phyloP scores from a whole-genome alignment of 345 rosid genomes.

The Camelina sativa region DNA sequence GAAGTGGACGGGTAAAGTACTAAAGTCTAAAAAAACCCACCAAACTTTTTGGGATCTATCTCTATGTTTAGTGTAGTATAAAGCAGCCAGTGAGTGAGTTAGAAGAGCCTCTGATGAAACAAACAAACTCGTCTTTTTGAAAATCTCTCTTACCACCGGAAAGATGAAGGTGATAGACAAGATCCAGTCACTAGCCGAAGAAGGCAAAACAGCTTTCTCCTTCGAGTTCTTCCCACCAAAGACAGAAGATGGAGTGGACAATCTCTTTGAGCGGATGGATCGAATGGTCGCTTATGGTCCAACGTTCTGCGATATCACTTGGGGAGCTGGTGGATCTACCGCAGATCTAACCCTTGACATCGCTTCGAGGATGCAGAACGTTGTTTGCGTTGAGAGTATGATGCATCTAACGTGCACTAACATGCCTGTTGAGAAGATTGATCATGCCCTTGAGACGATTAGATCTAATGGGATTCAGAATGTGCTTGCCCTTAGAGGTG shows the following conservation, averaged over 20 bases:
- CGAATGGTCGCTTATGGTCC: conserved; percentile 92
- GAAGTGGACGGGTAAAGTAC: background rate
- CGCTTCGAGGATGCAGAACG: conserved; percentile 94
- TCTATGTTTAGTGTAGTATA: conserved; percentile 18
- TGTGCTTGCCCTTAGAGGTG: conserved; percentile 97
- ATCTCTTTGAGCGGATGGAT: conserved; percentile 95
- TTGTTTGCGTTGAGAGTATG: conserved; percentile 95
- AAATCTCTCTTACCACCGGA: background rate
- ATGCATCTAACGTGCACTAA: conserved; percentile 99
- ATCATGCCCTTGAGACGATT: conserved; percentile 80
- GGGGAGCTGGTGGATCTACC: conserved; percentile 99
- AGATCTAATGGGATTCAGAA: conserved; percentile 95
- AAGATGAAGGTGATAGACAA: conserved; percentile 91
- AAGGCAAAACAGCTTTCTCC: conserved; percentile 76
- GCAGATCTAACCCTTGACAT: conserved; percentile 95
- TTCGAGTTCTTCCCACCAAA: conserved; percentile 99
- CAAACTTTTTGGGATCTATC: conserved; percentile 19
- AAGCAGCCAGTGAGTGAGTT: conserved; percentile 30
- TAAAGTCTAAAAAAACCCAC: conserved; percentile 9
- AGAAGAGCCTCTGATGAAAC: background rate
- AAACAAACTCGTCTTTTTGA: background rate
- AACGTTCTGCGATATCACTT: conserved; percentile 93
- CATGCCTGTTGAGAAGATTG: conserved; percentile 96
- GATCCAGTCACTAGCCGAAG: conserved; percentile 48
- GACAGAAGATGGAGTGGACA: conserved; percentile 97